Conservation (phyloP, 1,139 yeast genomes). For the Lodderomyces elongisporus region DNA sequence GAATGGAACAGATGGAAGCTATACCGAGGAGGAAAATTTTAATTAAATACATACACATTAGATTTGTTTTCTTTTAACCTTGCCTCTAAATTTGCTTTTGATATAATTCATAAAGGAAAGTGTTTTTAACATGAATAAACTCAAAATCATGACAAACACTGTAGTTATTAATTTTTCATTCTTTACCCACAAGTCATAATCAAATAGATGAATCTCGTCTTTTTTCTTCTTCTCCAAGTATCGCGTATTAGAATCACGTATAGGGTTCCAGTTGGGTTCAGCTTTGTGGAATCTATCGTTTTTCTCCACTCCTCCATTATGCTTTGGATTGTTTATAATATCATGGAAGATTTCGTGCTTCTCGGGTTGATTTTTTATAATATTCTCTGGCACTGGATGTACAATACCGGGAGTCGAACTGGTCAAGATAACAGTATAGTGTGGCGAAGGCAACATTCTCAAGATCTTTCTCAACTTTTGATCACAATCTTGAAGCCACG, state of each 20-base stretch:
- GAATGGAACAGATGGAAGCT: conserved; percentile 4
- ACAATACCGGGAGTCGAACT: conserved; percentile 17
- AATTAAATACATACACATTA: not conserved
- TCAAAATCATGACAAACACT: conserved; percentile 24
- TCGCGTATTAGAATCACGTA: conserved; percentile 29
- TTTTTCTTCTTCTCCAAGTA: conserved; percentile 28
- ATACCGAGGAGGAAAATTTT: conserved; percentile 1
- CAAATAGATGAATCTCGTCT: conserved; percentile 36
- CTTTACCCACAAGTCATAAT: conserved; percentile 35
- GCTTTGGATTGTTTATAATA: conserved; percentile 40
- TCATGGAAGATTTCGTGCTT: conserved; percentile 42
- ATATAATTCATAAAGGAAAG: conserved; percentile 5
- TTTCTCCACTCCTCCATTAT: conserved; percentile 51
- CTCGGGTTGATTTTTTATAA: conserved; percentile 26
- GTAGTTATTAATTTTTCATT: conserved; percentile 38
- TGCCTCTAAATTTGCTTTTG: conserved; percentile 8
- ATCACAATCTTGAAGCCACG: conserved; percentile 37
- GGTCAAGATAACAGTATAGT: conserved; percentile 50
- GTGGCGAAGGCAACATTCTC: conserved; percentile 67
- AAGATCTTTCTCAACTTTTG: conserved; percentile 45
- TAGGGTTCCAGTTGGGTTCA: conserved; percentile 30
- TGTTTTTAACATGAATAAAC: conserved; percentile 13
- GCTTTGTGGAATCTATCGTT: conserved; percentile 39
- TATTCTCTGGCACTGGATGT: conserved; percentile 29
- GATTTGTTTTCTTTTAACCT: conserved; percentile 8